phyloP scores from a whole-genome alignment of 495 filamentous ascomycete species.

The Mytilinidion resinicola region DNA sequence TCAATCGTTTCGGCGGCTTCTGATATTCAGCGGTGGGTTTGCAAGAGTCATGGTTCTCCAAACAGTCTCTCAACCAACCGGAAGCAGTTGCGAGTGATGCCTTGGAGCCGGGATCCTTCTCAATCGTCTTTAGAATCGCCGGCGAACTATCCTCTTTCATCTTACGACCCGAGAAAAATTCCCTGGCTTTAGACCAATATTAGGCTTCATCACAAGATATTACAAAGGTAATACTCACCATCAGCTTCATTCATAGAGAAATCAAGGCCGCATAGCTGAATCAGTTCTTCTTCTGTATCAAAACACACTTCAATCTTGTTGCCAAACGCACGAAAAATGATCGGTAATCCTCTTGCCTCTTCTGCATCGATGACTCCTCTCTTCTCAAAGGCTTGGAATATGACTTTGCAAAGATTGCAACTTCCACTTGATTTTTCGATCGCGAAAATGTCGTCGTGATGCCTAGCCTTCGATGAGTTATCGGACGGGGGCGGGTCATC shows the following conservation, averaged over 20 bases:
- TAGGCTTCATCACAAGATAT: background rate
- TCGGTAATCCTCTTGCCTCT: background rate
- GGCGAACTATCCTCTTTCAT: background rate
- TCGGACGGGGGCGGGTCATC: background rate
- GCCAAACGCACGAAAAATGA: background rate
- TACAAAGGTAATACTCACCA: background rate
- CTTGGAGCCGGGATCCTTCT: background rate
- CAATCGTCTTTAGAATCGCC: background rate
- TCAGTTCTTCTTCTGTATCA: background rate
- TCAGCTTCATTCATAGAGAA: conserved; percentile 1
- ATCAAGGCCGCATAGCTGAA: conserved; percentile 6
- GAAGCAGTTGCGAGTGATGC: background rate
- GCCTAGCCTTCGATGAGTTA: background rate
- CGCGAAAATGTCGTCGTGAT: conserved; percentile 1
- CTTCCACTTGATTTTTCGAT: background rate
- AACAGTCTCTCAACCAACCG: background rate
- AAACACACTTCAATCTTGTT: background rate
- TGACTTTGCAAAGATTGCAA: background rate
- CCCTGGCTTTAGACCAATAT: background rate
- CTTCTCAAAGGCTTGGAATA: background rate
- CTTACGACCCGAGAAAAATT: background rate
- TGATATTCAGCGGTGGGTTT: background rate
- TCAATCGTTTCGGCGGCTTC: conserved; percentile 2
- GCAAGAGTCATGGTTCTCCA: conserved; percentile 4
- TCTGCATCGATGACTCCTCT: background rate